A percentile compares a stretch with the other conserved stretches of the same genome.
phyloP scores from a whole-genome alignment of 73 alveolate genomes.

The Paramecium pentaurelia region DNA sequence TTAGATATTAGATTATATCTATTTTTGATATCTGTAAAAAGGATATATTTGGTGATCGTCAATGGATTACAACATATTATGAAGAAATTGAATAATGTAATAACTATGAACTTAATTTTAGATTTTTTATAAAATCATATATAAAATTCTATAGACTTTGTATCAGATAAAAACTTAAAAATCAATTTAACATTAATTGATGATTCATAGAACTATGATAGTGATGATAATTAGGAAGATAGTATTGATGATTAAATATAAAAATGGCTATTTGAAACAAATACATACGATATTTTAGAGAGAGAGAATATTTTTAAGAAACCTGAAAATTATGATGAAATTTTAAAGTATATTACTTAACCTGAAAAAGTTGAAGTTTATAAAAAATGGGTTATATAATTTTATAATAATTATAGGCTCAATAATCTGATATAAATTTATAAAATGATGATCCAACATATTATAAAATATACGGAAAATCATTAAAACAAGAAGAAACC shows the following conservation, averaged over 20 bases:
- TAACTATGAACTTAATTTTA: background rate
- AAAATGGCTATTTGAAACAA: background rate
- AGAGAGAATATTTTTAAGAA: background rate
- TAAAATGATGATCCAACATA: background rate
- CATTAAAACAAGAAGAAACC: background rate
- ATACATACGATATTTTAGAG: background rate
- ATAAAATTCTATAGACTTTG: background rate
- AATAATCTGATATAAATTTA: background rate
- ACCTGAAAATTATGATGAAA: background rate
- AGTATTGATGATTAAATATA: background rate
- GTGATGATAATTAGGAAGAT: background rate
- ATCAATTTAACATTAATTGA: background rate
- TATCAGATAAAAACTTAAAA: background rate
- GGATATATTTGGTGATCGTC: background rate
- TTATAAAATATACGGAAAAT: background rate
- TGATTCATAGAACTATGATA: background rate
- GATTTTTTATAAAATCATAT: background rate
- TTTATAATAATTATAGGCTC: background rate
- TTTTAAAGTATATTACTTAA: background rate
- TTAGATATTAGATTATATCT: background rate
- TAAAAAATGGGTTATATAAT: background rate
- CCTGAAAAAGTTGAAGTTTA: background rate
- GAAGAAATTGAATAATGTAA: slow-evolving; percentile 5
- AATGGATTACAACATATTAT: background rate
- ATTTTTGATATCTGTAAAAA: background rate